Evolutionary conservation across 495 filamentous ascomycete species (phyloP).

Genomic region (Clohesyomyces aquaticus): DNA sequence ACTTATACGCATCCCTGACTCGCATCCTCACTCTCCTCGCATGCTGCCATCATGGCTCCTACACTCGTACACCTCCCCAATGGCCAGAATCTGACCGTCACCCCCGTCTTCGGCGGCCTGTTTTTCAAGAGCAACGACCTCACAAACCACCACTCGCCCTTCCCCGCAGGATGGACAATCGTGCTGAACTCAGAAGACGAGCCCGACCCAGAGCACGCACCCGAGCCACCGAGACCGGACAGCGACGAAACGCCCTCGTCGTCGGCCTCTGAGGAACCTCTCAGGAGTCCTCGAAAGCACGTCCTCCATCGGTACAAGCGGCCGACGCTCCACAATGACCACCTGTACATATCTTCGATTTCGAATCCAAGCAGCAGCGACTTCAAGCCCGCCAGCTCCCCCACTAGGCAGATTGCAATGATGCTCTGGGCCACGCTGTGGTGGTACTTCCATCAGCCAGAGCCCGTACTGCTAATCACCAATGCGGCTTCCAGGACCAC

Average conservation of each 20-base stretch:
- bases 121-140: slow-evolving; percentile 84
- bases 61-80: slow-evolving; percentile 72
- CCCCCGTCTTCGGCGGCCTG: slow-evolving; percentile 82
- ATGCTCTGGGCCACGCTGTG: slow-evolving; percentile 94
- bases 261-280: slow-evolving; percentile 33
- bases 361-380: slow-evolving; percentile 78
- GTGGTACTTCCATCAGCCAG: slow-evolving; percentile 93
- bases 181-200: slow-evolving; percentile 73
- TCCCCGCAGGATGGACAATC: slow-evolving; percentile 87
- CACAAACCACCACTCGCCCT: slow-evolving; percentile 64
- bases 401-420: slow-evolving; percentile 86
- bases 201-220: slow-evolving; percentile 34
- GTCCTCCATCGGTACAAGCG: slow-evolving; percentile 66
- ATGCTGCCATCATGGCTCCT: slow-evolving; percentile 45
- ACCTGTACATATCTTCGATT: slow-evolving; percentile 87
- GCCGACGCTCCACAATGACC: slow-evolving; percentile 77
- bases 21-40: background rate
- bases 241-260: slow-evolving; percentile 9
- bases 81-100: slow-evolving; percentile 78
- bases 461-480: slow-evolving; percentile 58
- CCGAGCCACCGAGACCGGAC: background rate
- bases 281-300: slow-evolving; percentile 38
- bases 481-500: slow-evolving; percentile 67
- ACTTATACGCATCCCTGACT: background rate
- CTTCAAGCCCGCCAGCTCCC: slow-evolving; percentile 76